Evolutionary conservation across 805 yeast species (phyloP), one percentile per base, ranked within the genome.

Genomic region (Kodamaea hsintzibuensis): DNA sequence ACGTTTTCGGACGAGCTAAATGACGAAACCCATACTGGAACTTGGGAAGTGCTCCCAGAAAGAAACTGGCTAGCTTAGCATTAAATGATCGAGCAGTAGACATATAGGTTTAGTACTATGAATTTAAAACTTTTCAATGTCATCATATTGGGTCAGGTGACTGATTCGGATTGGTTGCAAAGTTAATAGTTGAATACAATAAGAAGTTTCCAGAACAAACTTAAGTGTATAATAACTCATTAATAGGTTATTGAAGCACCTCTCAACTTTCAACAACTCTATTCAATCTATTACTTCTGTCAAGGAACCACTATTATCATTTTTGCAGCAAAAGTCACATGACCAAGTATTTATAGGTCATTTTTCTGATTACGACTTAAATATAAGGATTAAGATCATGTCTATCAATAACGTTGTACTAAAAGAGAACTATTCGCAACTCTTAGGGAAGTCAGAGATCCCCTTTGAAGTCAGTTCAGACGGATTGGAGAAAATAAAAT

Each of bases 371-470:
- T 22, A 7, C 18, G 6, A 4, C 4, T 22, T 22, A 22, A 22
- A 30, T 39, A 39, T 16, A 10, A 39, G 17, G 9, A 39, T 16
- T 7, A 16, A 14, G 17, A 40, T 7, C 42, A 70, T 70, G 74
- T 70, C 74, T 3, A 62, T 70, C 30, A 69, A 70, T 52, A 63
- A 55, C 42, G 64, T 66, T 10, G 46, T 59, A 14, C 54, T 68
- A 18, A 58, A 58, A 18, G 47, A 48, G 2, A 58, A 58, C 54
- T 49, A 64, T 55, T 40, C 47, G 13, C 37, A 47, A 50, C 25
- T 45, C 33, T 19, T 52, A 47, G 50, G 56, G 1, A 13, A 14
- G 38, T 22, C 45, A 9, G 42, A 17, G 2, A 18, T 62, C 8
- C 69, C 70, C 2, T 64, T 67, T 50, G 62, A 54, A n/a, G 44